Evolutionary conservation across 306 rosid genomes (phyloP), one percentile per base, ranked within the genome.

Genomic region (Geum urbanum): DNA sequence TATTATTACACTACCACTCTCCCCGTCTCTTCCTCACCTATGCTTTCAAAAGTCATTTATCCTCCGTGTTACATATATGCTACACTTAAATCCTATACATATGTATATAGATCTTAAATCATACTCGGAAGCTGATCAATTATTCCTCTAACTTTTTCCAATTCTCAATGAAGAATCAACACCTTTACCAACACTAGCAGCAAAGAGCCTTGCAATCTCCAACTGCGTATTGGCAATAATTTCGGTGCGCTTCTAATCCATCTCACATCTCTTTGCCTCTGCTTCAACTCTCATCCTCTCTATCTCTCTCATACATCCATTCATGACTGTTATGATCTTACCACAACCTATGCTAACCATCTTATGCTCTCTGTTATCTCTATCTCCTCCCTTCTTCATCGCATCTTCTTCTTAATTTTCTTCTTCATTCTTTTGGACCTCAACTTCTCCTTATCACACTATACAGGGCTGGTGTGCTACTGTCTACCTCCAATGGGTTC

Each of bases 281-380:
- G 97, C 97, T 74, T 94, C 99, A 19, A 79, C 89, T 68, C 99
- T 78, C 97, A 94, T 94, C 79, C 70, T 88, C 78, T 94, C 97
- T 1, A 94, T 94, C 74, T 94, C 99, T 41, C 90, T 88, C 86
- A 87, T 84, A 87, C 85, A 4, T 94, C 99, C 92, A 89, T 88
- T 78, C 99, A 72, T 8, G 89, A 84, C 72, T 91, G 27, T 24
- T 0, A 24, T 46, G 99, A 87, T 51, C 92, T 84, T 54, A 89
- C 83, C 18, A 91, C 97, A 43, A 88, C 95, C 72, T 94, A 92
- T 3, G 97, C 99, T 41, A 94, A 74, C 99, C 97, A 94, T 72
- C 96, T 80, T 64, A 94, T 87, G 83, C 99, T 94, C 43, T 88
- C 89, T 12, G 96, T 92, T 62, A 94, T 83, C 53, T 86, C 97